These are phyloP conservation scores for Claviceps capensis DNA, from an alignment of 2,329 filamentous ascomycete genomes.

Conservation along the genomic window DNA sequence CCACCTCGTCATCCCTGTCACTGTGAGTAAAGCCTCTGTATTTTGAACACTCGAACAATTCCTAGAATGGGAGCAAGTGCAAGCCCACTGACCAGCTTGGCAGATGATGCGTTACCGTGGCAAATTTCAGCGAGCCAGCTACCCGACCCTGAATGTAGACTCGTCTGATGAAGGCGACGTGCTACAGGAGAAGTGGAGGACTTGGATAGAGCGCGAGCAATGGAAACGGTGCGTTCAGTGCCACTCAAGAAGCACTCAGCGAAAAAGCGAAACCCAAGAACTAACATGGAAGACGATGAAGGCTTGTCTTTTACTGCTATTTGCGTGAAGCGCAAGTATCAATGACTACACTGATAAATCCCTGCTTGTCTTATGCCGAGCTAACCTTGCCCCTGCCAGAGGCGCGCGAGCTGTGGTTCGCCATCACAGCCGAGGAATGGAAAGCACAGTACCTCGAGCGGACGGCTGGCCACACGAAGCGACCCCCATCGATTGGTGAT, in stretches of 20 bases:
- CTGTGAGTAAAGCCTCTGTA: slow-evolving; percentile 18
- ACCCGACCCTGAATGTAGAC: slow-evolving; percentile 35
- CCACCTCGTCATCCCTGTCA: slow-evolving; percentile 30
- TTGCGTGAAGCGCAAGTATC: slow-evolving; percentile 53
- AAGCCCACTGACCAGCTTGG: slow-evolving; percentile 8
- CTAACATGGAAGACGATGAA: slow-evolving; percentile 9
- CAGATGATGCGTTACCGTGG: slow-evolving; percentile 43
- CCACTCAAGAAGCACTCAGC: background rate
- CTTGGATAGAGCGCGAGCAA: slow-evolving; percentile 50
- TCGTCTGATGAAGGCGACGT: slow-evolving; percentile 39
- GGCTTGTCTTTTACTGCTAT: slow-evolving; percentile 51
- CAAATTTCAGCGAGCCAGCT: slow-evolving; percentile 42
- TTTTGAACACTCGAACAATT: background rate
- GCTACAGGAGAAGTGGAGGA: slow-evolving; percentile 50
- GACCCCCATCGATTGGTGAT: slow-evolving; percentile 39
- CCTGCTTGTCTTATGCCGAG: slow-evolving; percentile 55
- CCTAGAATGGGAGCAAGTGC: background rate
- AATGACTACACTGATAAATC: slow-evolving; percentile 50
- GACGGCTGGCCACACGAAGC: slow-evolving; percentile 22
- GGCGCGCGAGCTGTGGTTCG: slow-evolving; percentile 50
- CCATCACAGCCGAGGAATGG: slow-evolving; percentile 50
- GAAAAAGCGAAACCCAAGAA: background rate
- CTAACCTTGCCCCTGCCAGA: slow-evolving; percentile 52
- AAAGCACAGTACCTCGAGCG: slow-evolving; percentile 41
- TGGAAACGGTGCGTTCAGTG: slow-evolving; percentile 42